phyloP scores from a whole-genome alignment of 768 basidiomycete species.

The Leccinum ochraceum region DNA sequence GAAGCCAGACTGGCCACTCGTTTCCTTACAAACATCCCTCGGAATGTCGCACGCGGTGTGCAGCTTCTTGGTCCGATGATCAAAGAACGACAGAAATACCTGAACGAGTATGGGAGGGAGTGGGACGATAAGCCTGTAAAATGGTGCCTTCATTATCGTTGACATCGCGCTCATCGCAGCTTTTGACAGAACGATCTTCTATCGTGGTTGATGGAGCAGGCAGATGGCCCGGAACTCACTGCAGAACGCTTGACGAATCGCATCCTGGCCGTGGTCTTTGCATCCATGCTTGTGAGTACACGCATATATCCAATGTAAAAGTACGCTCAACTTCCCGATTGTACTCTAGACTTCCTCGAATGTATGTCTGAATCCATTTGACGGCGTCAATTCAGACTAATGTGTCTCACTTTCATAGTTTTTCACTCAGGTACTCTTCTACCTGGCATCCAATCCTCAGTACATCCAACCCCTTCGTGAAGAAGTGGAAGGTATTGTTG shows the following conservation, averaged over 20 bases:
- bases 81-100: not conserved
- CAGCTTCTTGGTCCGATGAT: not conserved
- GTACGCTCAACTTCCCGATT: not conserved
- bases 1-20: not conserved
- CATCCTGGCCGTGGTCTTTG: conserved; percentile 18
- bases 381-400: not conserved
- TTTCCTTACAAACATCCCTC: not conserved
- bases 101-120: not conserved
- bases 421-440: conserved; percentile 22
- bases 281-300: conserved; percentile 25
- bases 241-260: conserved; percentile 23
- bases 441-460: not conserved
- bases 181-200: conserved; percentile 34
- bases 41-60: not conserved
- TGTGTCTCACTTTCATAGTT: conserved; percentile 16
- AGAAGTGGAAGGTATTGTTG: not conserved
- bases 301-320: not conserved
- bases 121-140: conserved; percentile 2
- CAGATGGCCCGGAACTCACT: conserved; percentile 18
- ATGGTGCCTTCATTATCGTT: not conserved
- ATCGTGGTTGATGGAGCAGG: conserved; percentile 36
- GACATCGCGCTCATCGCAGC: not conserved
- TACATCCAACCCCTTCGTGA: not conserved
- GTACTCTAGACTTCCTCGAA: conserved; percentile 21
- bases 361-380: conserved; percentile 5